These are phyloP conservation scores for Poa annua DNA, from an alignment of 176 grass and related monocot genomes.

Conservation along the genomic window DNA sequence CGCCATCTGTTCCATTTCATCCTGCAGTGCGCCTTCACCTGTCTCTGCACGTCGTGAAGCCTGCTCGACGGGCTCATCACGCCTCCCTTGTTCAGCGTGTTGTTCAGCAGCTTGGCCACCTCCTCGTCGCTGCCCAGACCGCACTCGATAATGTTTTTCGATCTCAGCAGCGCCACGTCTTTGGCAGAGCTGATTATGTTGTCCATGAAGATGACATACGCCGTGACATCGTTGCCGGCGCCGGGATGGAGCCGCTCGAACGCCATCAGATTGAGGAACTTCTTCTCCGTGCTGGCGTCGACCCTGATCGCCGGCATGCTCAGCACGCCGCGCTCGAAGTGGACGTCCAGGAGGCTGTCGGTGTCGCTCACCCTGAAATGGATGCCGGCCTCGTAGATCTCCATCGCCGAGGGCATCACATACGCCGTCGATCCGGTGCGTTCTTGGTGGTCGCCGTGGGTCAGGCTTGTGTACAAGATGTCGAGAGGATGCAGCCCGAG, in stretches of 20 bases:
- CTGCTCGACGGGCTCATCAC: not conserved
- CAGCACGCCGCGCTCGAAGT: slow-evolving; percentile 43
- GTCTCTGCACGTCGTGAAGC: not conserved
- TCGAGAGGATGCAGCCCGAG: slow-evolving; percentile 14
- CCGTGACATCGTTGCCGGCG: slow-evolving; percentile 44
- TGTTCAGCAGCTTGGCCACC: slow-evolving; percentile 35
- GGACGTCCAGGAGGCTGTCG: slow-evolving; percentile 29
- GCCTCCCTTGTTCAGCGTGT: not conserved
- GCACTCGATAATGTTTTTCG: slow-evolving; percentile 21
- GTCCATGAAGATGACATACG: slow-evolving; percentile 68
- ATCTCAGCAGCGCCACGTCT: slow-evolving; percentile 57
- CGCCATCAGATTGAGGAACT: slow-evolving; percentile 65
- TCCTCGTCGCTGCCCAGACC: slow-evolving; percentile 23
- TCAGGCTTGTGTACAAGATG: not conserved
- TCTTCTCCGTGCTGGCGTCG: slow-evolving; percentile 42
- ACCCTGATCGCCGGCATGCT: slow-evolving; percentile 37
- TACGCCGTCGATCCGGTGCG: not conserved
- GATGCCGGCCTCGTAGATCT: slow-evolving; percentile 60
- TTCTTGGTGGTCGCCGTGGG: not conserved
- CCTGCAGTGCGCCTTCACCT: not conserved
- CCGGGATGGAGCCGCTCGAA: slow-evolving; percentile 52
- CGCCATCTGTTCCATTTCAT: slow-evolving; percentile 40
- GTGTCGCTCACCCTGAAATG: slow-evolving; percentile 45
- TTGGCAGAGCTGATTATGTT: slow-evolving; percentile 51
- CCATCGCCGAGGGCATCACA: slow-evolving; percentile 33